These are phyloP conservation scores for Amylostereum chailletii DNA, from an alignment of 1,284 basidiomycete species.

Conservation along the genomic window DNA sequence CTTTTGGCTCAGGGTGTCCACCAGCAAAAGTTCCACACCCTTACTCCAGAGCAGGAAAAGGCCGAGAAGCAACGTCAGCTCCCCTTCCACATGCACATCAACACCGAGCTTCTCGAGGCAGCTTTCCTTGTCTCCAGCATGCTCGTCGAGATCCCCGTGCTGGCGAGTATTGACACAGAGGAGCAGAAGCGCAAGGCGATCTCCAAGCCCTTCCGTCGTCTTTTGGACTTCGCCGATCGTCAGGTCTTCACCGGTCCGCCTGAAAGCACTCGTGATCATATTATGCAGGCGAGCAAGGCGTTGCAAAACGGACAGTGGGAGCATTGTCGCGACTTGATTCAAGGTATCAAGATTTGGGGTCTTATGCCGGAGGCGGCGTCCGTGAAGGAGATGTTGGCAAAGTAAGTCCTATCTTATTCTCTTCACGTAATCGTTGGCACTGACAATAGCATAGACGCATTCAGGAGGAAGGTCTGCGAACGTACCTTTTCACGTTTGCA, in stretches of 20 bases:
- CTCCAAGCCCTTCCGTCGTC: conserved; percentile 90
- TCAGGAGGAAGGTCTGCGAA: conserved; percentile 94
- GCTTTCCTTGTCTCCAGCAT: conserved; percentile 98
- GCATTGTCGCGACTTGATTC: conserved; percentile 85
- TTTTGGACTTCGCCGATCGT: conserved; percentile 95
- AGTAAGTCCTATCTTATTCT: conserved; percentile 40
- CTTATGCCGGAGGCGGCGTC: conserved; percentile 83
- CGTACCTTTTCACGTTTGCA: conserved; percentile 98
- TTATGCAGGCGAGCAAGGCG: conserved; percentile 98
- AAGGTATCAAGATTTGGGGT: conserved; percentile 97
- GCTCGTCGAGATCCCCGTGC: conserved; percentile 93
- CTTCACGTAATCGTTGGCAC: conserved; percentile 4
- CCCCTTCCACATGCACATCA: conserved; percentile 99
- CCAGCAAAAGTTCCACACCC: conserved; percentile 80
- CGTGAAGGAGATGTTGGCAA: conserved; percentile 93
- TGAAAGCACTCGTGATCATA: conserved; percentile 97
- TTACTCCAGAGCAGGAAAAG: conserved; percentile 94
- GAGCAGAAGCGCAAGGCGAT: conserved; percentile 89
- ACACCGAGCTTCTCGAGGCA: conserved; percentile 95
- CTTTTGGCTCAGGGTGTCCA: conserved; percentile 95
- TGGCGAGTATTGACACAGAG: conserved; percentile 91
- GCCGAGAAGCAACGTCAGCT: conserved; percentile 93
- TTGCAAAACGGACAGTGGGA: conserved; percentile 97
- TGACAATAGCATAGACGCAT: conserved; percentile 58
- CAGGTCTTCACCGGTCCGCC: conserved; percentile 98